Conservation (phyloP, 2,329 filamentous ascomycete species). For the Amauroascus verrucosus region DNA sequence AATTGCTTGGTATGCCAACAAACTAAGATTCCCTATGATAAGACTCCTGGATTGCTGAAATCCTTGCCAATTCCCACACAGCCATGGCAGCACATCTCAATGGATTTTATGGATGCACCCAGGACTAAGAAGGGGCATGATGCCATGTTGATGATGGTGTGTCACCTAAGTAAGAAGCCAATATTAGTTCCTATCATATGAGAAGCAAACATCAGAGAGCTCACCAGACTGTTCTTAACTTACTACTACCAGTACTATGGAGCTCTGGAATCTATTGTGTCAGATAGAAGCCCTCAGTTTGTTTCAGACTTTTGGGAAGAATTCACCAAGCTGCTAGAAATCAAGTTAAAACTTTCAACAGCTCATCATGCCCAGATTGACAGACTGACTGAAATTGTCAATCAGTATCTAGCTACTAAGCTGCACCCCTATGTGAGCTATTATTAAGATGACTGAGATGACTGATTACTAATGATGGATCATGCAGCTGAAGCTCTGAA, state of each 20-base stretch:
- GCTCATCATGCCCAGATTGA: conserved; percentile 23
- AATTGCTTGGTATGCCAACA: too few relatives aligned
- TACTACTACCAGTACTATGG: not conserved
- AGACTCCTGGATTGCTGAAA: too few relatives aligned
- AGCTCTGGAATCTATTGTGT: not conserved
- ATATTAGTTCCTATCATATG: too few relatives aligned
- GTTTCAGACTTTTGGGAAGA: conserved; percentile 16
- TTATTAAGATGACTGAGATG: not conserved
- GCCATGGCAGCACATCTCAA: too few relatives aligned
- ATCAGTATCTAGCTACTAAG: conserved; percentile 12
- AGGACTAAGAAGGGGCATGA: too few relatives aligned
- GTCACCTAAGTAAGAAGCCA: too few relatives aligned
- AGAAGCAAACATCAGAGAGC: too few relatives aligned
- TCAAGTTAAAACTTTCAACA: conserved; percentile 20
- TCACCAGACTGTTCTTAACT: too few relatives aligned
- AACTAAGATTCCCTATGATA: too few relatives aligned
- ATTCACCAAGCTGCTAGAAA: conserved; percentile 13
- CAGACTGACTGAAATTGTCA: conserved; percentile 21
- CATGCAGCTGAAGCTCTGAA: not conserved
- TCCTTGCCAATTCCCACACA: too few relatives aligned
- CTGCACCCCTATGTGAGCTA: not conserved
- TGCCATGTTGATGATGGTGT: too few relatives aligned
- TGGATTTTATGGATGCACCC: too few relatives aligned
- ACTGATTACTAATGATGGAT: not conserved
- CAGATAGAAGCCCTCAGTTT: conserved; percentile 12